Conservation (phyloP, 306 rosid species). For the Vigna nakashimae region DNA sequence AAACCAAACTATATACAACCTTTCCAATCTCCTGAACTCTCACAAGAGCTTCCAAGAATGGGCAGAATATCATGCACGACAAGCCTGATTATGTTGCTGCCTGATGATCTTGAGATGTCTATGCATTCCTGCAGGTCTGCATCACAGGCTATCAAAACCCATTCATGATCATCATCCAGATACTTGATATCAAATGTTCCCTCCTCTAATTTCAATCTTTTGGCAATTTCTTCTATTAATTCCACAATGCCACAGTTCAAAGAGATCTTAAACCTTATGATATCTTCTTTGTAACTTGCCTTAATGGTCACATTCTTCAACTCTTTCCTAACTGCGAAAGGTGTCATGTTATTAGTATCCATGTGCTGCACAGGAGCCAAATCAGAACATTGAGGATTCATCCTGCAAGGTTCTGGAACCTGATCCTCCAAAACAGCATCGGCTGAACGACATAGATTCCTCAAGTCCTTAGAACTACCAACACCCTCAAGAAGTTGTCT, state of each 20-base stretch:
- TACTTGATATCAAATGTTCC: slow-evolving; percentile 81
- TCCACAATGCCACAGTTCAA: slow-evolving; percentile 57
- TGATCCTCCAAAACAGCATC: slow-evolving; percentile 70
- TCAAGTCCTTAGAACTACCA: slow-evolving; percentile 83
- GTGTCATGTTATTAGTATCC: slow-evolving; percentile 23
- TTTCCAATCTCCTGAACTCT: slow-evolving; percentile 58
- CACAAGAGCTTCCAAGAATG: slow-evolving; percentile 76
- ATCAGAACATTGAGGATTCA: slow-evolving; percentile 50
- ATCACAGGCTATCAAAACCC: slow-evolving; percentile 87
- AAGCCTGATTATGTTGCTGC: slow-evolving; percentile 70
- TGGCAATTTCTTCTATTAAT: slow-evolving; percentile 72
- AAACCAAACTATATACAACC: slow-evolving; percentile 41
- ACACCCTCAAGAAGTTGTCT: slow-evolving; percentile 72
- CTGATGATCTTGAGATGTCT: slow-evolving; percentile 66
- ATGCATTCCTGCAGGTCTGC: slow-evolving; percentile 86
- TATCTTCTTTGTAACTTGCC: slow-evolving; percentile 78
- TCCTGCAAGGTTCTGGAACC: slow-evolving; percentile 53
- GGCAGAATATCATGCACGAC: slow-evolving; percentile 65
- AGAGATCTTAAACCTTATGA: slow-evolving; percentile 72
- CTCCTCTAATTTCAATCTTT: slow-evolving; percentile 71
- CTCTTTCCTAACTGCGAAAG: slow-evolving; percentile 45
- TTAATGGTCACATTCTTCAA: slow-evolving; percentile 68
- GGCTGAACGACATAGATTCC: slow-evolving; percentile 68
- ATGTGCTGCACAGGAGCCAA: slow-evolving; percentile 52
- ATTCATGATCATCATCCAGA: slow-evolving; percentile 82